Evolutionary conservation across 345 rosid genomes (phyloP).

Genomic region (Reutealis trisperma): DNA sequence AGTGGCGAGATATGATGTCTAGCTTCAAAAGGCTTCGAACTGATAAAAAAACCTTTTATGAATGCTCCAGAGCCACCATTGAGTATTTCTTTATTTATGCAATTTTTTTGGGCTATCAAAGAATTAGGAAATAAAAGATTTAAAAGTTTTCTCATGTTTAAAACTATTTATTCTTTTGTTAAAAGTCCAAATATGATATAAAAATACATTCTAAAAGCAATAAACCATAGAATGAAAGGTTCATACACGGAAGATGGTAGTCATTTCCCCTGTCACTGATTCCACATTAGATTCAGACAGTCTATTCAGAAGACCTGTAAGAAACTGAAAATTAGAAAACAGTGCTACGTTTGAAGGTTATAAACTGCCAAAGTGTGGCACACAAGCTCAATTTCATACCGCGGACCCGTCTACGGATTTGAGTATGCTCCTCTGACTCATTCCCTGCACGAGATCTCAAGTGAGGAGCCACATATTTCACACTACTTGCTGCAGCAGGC

Average conservation of each 20-base stretch:
- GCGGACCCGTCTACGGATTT: constrained; percentile 65
- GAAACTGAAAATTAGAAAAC: constrained; percentile 18
- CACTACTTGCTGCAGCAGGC: constrained; percentile 28
- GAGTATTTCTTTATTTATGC: not conserved
- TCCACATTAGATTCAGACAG: constrained; percentile 87
- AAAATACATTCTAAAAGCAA: not conserved
- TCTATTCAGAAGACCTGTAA: constrained; percentile 83
- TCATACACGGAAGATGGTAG: constrained; percentile 65
- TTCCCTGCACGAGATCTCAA: constrained; percentile 54
- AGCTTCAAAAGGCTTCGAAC: not conserved
- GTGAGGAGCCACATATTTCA: constrained; percentile 75
- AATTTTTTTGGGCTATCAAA: not conserved
- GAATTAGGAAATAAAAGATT: not conserved
- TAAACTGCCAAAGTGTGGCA: constrained; percentile 5
- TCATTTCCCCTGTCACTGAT: constrained; percentile 73
- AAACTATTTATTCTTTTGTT: not conserved
- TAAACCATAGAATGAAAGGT: not conserved
- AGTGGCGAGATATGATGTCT: not conserved
- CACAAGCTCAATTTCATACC: constrained; percentile 48
- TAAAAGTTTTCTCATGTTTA: not conserved
- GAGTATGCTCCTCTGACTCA: constrained; percentile 68
- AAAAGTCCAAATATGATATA: not conserved
- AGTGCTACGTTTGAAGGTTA: constrained; percentile 16
- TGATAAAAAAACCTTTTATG: not conserved
- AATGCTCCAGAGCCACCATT: not conserved